Conservation (phyloP, 1,139 yeast species). For the Hyphopichia buzzinii region DNA sequence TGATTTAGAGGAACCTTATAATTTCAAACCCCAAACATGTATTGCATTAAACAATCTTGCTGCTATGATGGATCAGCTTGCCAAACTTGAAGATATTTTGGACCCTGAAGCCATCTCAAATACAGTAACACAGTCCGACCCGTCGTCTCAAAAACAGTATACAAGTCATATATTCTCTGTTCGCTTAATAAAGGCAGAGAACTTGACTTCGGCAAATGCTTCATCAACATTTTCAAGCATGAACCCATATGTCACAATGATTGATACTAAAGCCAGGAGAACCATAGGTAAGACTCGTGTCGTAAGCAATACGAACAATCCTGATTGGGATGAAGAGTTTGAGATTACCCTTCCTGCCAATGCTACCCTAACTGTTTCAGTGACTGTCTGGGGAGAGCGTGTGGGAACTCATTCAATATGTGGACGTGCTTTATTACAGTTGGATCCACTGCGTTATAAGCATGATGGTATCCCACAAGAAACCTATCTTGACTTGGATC, state of each 20-base stretch:
- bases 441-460: conserved; percentile 64
- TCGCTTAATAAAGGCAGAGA: conserved; percentile 67
- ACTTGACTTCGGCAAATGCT: conserved; percentile 46
- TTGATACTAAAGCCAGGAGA: conserved; percentile 56
- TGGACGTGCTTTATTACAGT: conserved; percentile 62
- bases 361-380: conserved; percentile 44
- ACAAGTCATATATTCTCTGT: conserved; percentile 64
- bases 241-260: conserved; percentile 67
- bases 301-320: conserved; percentile 59
- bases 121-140: conserved; percentile 35
- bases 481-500: conserved; percentile 57
- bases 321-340: conserved; percentile 88
- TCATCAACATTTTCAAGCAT: conserved; percentile 43
- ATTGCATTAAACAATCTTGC: conserved; percentile 73
- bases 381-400: conserved; percentile 75
- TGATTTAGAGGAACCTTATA: conserved; percentile 54
- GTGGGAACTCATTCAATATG: conserved; percentile 61
- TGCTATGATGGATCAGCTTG: conserved; percentile 56
- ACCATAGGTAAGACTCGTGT: conserved; percentile 74
- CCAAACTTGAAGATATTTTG: conserved; percentile 57
- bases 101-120: conserved; percentile 62
- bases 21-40: conserved; percentile 65
- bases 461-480: conserved; percentile 72
- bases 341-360: conserved; percentile 53
- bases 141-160: conserved; percentile 28